Percentiles rank a stretch among this genome's conserved stretches.
Evolutionary conservation across 192 early-diverging fungal genomes (phyloP).

Genomic region (Umbelopsis ramanniana): DNA sequence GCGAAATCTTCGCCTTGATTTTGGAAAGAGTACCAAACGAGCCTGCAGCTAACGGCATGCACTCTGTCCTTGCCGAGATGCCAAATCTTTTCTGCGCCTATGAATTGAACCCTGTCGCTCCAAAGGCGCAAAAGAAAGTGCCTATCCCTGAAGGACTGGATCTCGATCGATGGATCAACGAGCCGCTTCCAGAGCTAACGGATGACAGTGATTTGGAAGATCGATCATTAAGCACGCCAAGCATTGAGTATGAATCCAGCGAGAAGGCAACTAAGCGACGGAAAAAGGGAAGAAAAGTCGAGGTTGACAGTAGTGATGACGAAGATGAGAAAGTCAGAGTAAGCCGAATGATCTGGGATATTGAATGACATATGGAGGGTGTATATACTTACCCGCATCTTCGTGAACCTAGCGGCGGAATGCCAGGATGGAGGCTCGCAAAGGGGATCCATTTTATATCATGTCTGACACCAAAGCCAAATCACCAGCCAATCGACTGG

Average conservation of each 20-base stretch:
- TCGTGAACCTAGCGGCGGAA: conserved; percentile 43
- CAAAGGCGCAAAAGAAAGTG: conserved; percentile 89
- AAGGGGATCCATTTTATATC: conserved; percentile 74
- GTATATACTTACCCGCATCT: not conserved
- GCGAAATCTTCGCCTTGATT: conserved; percentile 55
- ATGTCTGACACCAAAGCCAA: conserved; percentile 47
- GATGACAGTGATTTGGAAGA: conserved; percentile 34
- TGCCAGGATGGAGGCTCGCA: conserved; percentile 51
- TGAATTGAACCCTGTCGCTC: conserved; percentile 90
- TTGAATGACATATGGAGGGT: not conserved
- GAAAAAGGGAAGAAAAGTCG: conserved; percentile 29
- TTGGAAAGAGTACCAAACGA: conserved; percentile 41
- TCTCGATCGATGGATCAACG: conserved; percentile 80
- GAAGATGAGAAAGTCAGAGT: conserved; percentile 51
- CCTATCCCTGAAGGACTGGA: conserved; percentile 87
- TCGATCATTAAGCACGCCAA: conserved; percentile 5
- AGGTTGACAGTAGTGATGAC: conserved; percentile 47
- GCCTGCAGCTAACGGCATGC: conserved; percentile 30
- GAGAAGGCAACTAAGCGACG: conserved; percentile 24
- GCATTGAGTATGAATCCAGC: conserved; percentile 12
- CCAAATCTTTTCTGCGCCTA: conserved; percentile 71
- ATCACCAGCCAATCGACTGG: conserved; percentile 33
- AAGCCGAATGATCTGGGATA: not conserved
- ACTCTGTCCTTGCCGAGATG: conserved; percentile 59
- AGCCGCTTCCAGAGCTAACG: conserved; percentile 59